phyloP scores from a whole-genome alignment of 805 yeast genomes.

The Wickerhamiella sergipiensis region DNA sequence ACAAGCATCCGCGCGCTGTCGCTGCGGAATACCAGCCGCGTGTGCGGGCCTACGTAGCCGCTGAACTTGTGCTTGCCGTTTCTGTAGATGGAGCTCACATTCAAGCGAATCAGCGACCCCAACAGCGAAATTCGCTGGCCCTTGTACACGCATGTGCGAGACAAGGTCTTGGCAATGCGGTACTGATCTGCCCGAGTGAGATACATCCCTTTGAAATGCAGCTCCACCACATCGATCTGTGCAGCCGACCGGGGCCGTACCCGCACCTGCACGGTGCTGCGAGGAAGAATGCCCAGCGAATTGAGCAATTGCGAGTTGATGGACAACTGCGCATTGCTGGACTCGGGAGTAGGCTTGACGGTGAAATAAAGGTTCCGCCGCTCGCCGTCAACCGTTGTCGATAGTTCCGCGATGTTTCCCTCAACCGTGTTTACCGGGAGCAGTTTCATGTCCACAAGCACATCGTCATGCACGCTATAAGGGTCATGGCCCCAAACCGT shows the following conservation, averaged over 20 bases:
- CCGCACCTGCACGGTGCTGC: conserved; percentile 51
- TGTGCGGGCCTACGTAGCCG: conserved; percentile 56
- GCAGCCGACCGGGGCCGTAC: conserved; percentile 24
- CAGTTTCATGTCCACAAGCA: conserved; percentile 45
- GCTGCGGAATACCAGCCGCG: conserved; percentile 76
- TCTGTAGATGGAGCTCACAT: conserved; percentile 48
- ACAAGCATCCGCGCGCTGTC: conserved; percentile 79
- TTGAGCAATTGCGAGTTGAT: conserved; percentile 13
- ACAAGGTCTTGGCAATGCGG: conserved; percentile 52
- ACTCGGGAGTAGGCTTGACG: conserved; percentile 12
- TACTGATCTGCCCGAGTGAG: conserved; percentile 90
- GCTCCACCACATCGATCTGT: conserved; percentile 73
- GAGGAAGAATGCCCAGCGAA: conserved; percentile 45
- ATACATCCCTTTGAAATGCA: conserved; percentile 66
- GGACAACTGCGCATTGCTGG: conserved; percentile 14
- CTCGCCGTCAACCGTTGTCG: conserved; percentile 20
- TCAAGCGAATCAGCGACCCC: conserved; percentile 43
- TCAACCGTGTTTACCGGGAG: conserved; percentile 44
- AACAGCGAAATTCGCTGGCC: conserved; percentile 53
- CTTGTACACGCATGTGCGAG: conserved; percentile 49
- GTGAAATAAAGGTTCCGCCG: conserved; percentile 19
- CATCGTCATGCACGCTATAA: conserved; percentile 41
- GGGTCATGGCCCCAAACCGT: conserved; percentile 49
- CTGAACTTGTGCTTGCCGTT: conserved; percentile 60
- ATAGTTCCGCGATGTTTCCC: conserved; percentile 64